Base-by-base conservation (phyloP, 2,329 filamentous ascomycete genomes). In the Pyrenochaeta sp. region DNA sequence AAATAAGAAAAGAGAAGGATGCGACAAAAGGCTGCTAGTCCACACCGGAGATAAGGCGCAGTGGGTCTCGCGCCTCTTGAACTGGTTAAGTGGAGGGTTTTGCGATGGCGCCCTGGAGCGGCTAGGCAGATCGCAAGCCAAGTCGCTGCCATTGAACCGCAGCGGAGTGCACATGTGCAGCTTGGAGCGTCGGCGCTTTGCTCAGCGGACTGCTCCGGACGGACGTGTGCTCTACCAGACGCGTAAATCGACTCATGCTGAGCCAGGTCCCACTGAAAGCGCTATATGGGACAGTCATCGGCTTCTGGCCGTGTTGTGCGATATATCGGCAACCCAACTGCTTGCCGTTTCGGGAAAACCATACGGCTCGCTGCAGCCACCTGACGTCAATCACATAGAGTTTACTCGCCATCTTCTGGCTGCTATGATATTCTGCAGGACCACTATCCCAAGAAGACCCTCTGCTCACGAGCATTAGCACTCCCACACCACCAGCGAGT, bases 141-240 rank as follows among this genome's bases (percentile, higher is more conserved):
- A n/a, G 21, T 36, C 18, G 31, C 39, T 22, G 19, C 22, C 24
- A 41, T 38, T 27, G 13, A 23, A 14, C 29, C 44, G 23, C 18
- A 13, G 17, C 20, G 22, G 26, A 14, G 8, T 19, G n/a, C 10
- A 14, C 15, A 27, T 24, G 26, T 15, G 23, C 28, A 20, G 14
- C 4, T 21, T 22, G 31, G 17, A 26, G 34, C 38, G 35, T 29
- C 29, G 21, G 19, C 22, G 37, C 20, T 44, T 54, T 53, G 28
- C 20, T 50, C 46, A 51, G 41, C 49, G 47, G 46, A 50, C 52
- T 28, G 42, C 26, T 47, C 42, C 44, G 47, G 44, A 47, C 49
- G 44, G 49, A 53, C 31, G 22, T 28, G 19, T 15, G 34, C 29
- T 29, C 19, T 29, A 28, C 19, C 40, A 24, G 15, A 41, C 29